Conservation (phyloP, 257 asterid species). For the Gynochthodes officinalis region DNA sequence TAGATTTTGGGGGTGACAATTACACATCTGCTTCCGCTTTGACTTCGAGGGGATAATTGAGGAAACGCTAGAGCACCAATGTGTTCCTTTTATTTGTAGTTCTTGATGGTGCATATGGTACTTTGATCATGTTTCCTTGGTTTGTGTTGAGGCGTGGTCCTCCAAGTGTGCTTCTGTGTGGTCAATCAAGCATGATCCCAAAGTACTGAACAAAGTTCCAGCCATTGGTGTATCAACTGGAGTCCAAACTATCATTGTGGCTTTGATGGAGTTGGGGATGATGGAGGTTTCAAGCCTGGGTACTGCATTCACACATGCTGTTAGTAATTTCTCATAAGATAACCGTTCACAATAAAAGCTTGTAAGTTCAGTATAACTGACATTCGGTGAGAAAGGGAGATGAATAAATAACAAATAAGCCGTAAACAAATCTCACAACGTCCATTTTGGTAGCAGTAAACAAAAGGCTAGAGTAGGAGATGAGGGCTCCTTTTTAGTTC, state of each 20-base stretch:
- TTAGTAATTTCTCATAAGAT: slow-evolving; percentile 12
- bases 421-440: background rate
- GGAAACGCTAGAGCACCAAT: background rate
- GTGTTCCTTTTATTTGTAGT: background rate
- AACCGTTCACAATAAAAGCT: slow-evolving; percentile 8
- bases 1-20: background rate
- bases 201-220: slow-evolving; percentile 7
- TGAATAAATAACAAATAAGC: background rate
- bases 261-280: slow-evolving; percentile 86
- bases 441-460: background rate
- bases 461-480: background rate
- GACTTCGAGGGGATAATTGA: background rate
- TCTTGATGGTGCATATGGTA: background rate
- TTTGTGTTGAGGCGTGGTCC: background rate
- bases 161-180: slow-evolving; percentile 1
- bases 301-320: slow-evolving; percentile 46
- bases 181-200: background rate
- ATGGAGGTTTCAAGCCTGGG: slow-evolving; percentile 85
- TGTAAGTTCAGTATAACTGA: background rate
- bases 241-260: slow-evolving; percentile 38
- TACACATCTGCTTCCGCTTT: background rate
- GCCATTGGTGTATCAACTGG: slow-evolving; percentile 1
- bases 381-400: background rate
- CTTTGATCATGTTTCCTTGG: slow-evolving; percentile 3
- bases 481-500: too few species aligned